These are phyloP conservation scores for Primulina eburnea DNA, from an alignment of 257 asterid genomes.

Conservation along the genomic window DNA sequence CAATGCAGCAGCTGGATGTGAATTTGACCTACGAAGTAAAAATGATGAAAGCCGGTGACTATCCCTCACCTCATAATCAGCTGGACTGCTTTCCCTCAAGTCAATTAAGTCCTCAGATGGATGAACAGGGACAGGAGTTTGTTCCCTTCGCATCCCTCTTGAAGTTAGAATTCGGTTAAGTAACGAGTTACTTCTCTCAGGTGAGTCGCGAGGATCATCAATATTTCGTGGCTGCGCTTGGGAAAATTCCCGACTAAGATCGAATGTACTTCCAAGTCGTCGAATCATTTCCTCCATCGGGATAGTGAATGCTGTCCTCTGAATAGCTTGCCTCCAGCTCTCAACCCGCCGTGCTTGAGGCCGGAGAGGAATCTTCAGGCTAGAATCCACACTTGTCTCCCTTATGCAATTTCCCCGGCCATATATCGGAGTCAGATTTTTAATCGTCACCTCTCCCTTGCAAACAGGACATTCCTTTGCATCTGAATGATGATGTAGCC, in stretches of 20 bases:
- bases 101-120: conserved; percentile 59
- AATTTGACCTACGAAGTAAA: conserved; percentile 58
- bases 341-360: conserved; percentile 69
- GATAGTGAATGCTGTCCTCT: conserved; percentile 58
- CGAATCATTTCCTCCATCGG: conserved; percentile 92
- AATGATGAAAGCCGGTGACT: conserved; percentile 50
- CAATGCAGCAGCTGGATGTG: conserved; percentile 57
- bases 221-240: conserved; percentile 43
- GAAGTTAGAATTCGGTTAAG: conserved; percentile 71
- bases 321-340: conserved; percentile 83
- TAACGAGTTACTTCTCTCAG: conserved; percentile 65
- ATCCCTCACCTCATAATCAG: conserved; percentile 45
- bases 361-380: conserved; percentile 55
- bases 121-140: conserved; percentile 29
- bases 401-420: conserved; percentile 58
- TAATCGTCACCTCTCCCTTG: conserved; percentile 84
- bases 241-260: conserved; percentile 45
- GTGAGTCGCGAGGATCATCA: conserved; percentile 47
- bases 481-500: conserved; percentile 85
- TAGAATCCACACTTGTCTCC: conserved; percentile 48
- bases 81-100: conserved; percentile 51
- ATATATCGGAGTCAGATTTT: conserved; percentile 76
- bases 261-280: conserved; percentile 64
- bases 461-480: conserved; percentile 95
- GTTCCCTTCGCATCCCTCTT: conserved; percentile 75